Conservation (phyloP, 169 alveolate genomes). For the Plasmodium chabaudi region DNA sequence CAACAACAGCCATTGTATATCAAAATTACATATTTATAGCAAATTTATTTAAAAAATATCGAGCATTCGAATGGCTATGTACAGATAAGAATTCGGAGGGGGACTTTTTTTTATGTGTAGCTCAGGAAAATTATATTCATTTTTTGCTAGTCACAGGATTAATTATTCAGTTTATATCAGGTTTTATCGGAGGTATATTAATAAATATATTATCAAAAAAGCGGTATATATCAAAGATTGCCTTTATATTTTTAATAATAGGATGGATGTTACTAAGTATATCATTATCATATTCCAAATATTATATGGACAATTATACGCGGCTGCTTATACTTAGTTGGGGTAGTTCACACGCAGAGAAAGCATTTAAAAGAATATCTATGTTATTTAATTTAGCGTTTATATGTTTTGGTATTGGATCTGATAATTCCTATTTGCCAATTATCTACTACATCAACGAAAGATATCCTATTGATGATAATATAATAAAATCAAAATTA, state of each 20-base stretch:
- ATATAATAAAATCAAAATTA: neutral
- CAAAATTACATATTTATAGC: slow-evolving; percentile 60
- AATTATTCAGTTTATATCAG: slow-evolving; percentile 57
- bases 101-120: slow-evolving; percentile 51
- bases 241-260: slow-evolving; percentile 25
- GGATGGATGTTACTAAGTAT: slow-evolving; percentile 40
- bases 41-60: slow-evolving; percentile 24
- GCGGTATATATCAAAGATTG: slow-evolving; percentile 27
- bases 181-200: slow-evolving; percentile 51
- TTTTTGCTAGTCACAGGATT: slow-evolving; percentile 47
- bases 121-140: slow-evolving; percentile 61
- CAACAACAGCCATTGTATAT: slow-evolving; percentile 63
- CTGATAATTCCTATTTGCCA: slow-evolving; percentile 65
- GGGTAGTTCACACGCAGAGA: neutral
- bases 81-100: slow-evolving; percentile 12
- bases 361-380: neutral
- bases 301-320: slow-evolving; percentile 12
- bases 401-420: slow-evolving; percentile 60
- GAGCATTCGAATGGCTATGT: slow-evolving; percentile 72
- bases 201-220: slow-evolving; percentile 45
- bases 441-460: slow-evolving; percentile 70
- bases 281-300: slow-evolving; percentile 37
- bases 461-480: slow-evolving; percentile 38
- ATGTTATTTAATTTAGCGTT: slow-evolving; percentile 32
- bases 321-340: neutral